These are phyloP conservation scores for Fragaria ananassa DNA, from an alignment of 306 rosid genomes.

Conservation along the genomic window DNA sequence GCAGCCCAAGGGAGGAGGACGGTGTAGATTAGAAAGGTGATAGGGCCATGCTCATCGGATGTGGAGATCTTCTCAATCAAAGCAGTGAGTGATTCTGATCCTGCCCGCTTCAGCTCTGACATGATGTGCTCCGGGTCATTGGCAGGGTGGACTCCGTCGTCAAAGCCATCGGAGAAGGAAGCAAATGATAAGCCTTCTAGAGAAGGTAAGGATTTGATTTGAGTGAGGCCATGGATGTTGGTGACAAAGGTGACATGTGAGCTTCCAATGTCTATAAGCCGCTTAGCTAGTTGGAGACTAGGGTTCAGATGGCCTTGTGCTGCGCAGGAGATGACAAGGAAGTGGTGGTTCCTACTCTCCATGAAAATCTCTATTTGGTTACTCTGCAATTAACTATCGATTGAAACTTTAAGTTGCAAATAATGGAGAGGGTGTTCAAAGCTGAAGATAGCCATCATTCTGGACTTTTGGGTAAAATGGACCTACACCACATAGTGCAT, in stretches of 20 bases:
- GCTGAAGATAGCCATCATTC: neutral
- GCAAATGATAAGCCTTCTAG: constrained; percentile 8
- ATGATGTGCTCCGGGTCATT: neutral
- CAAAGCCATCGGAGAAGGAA: constrained; percentile 13
- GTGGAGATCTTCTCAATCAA: constrained; percentile 10
- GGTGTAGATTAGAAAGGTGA: constrained; percentile 25
- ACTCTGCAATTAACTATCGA: neutral
- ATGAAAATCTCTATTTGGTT: neutral
- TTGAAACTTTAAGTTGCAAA: neutral
- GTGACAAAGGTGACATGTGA: constrained; percentile 14
- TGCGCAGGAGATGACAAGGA: constrained; percentile 6
- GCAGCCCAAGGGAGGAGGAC: constrained; percentile 26
- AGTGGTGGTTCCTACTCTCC: constrained; percentile 9
- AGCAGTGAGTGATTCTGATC: constrained; percentile 11
- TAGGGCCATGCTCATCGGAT: constrained; percentile 3
- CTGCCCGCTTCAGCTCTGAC: constrained; percentile 15
- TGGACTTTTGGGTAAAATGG: neutral
- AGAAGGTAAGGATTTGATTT: constrained; percentile 7
- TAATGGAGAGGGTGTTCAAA: neutral
- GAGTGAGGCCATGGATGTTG: neutral
- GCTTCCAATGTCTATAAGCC: neutral
- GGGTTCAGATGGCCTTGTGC: constrained; percentile 19
- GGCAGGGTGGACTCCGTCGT: constrained; percentile 5
- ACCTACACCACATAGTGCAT: neutral
- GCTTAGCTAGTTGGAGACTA: constrained; percentile 18